Base-by-base conservation (phyloP, 768 basidiomycete genomes). In the Trametes cingulata region DNA sequence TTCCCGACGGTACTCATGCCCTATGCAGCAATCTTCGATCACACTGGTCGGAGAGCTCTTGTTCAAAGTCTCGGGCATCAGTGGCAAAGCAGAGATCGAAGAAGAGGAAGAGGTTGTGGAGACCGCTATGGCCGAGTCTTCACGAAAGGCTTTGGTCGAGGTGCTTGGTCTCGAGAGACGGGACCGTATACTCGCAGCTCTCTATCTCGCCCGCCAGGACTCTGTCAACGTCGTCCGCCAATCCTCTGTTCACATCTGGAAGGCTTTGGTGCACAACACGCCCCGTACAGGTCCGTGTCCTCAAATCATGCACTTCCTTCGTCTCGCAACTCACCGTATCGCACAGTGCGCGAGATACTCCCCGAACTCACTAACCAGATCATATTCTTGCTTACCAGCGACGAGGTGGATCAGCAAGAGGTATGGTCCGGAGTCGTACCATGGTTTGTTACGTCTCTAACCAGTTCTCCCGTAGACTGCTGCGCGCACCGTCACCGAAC, bases 51-150 rank as follows among this genome's bases (percentile, higher is more conserved):
- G 97, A 61, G 96, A 98, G 72, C 77, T 98, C 2, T 76, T 98
- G 12, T 99, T 98, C 88, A 93, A 95, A 72, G 88, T 98, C 12
- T 93, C 95, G 17, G 97, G 97, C 51, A 97, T 99, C 68, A 89
- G 90, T 59, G 91, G 87, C 49, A 98, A 98, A 73, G 82, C 83
- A 42, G 86, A 91, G 39, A 84, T 92, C 58, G 86, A 86, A 54
- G 91, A 88, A 46, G 94, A 92, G 41, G 90, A 89, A 22, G 90
- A 88, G 35, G 75, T 78, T 37, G 85, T 80, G 8, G 93, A 92
- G 57, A 84, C 80, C 13, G 78, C 76, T 0, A 78, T 82, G 15
- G 85, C 84, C 0, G 96, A 98, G 68, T 81, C 84, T 2, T 96
- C 96, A 2, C 84, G 90, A 49, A 88, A 88, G 59, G 93, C 90